These are phyloP conservation scores for Leonotis leonurus DNA, from an alignment of 257 asterid genomes.

Conservation along the genomic window DNA sequence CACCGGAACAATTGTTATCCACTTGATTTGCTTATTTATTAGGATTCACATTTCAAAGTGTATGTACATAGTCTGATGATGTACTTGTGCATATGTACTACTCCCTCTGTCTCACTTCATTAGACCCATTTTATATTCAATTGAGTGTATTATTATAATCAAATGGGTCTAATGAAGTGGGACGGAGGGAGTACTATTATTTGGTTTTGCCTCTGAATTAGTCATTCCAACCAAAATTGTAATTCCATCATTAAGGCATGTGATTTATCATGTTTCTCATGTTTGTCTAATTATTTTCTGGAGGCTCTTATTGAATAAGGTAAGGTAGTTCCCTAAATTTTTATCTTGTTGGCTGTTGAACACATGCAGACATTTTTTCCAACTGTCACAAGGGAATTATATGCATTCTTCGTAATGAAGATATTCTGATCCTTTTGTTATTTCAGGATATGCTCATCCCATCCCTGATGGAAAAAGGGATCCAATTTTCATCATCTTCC, in stretches of 20 bases:
- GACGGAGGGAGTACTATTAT: too few species aligned
- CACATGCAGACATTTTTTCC: neutral
- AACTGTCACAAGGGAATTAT: slow-evolving; percentile 9
- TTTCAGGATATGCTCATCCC: slow-evolving; percentile 73
- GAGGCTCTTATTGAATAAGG: neutral
- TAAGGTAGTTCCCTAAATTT: neutral
- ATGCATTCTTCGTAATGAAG: neutral
- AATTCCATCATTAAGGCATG: neutral
- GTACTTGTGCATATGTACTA: neutral
- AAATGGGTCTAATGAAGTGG: too few species aligned
- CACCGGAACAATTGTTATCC: neutral
- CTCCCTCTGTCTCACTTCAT: too few species aligned
- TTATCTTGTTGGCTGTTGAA: neutral
- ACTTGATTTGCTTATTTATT: neutral
- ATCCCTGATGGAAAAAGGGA: slow-evolving; percentile 66
- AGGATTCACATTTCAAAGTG: neutral
- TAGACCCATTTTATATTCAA: too few species aligned
- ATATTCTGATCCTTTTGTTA: slow-evolving; percentile 13
- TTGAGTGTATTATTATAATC: too few species aligned
- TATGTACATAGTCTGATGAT: neutral
- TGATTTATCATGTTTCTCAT: neutral
- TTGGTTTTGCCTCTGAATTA: slow-evolving; percentile 2
- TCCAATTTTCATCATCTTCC: slow-evolving; percentile 53
- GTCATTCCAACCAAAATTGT: neutral
- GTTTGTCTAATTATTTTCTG: neutral